phyloP scores from a whole-genome alignment of 2,329 filamentous ascomycete species.

The Huntiella savannae region DNA sequence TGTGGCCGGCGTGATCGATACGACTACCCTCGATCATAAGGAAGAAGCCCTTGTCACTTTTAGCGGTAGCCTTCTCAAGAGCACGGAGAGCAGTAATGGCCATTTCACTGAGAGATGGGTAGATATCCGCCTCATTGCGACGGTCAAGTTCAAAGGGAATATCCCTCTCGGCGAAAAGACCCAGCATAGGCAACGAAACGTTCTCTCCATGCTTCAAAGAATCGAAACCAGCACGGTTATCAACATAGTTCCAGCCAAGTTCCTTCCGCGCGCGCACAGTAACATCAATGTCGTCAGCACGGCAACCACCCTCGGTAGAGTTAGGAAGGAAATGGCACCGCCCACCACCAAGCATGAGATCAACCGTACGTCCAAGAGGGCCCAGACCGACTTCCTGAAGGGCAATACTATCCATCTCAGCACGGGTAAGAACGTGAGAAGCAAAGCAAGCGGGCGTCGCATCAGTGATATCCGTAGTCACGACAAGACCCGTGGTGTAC shows the following conservation, averaged over 20 bases:
- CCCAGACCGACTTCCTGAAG: slow-evolving; percentile 82
- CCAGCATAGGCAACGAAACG: slow-evolving; percentile 63
- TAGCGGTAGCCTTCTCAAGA: slow-evolving; percentile 60
- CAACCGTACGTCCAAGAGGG: slow-evolving; percentile 68
- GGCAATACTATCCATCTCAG: slow-evolving; percentile 78
- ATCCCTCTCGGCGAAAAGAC: slow-evolving; percentile 64
- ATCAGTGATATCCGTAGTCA: slow-evolving; percentile 88
- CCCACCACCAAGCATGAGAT: slow-evolving; percentile 83
- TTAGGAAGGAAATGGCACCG: slow-evolving; percentile 87
- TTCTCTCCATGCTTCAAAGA: slow-evolving; percentile 45
- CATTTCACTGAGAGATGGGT: slow-evolving; percentile 87
- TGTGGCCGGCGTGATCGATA: slow-evolving; percentile 86
- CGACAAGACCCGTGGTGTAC: slow-evolving; percentile 82
- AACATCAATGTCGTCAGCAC: slow-evolving; percentile 59
- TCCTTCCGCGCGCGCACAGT: slow-evolving; percentile 53
- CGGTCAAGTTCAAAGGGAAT: slow-evolving; percentile 92
- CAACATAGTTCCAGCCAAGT: slow-evolving; percentile 60
- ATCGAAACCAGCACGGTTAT: slow-evolving; percentile 57
- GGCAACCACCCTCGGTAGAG: slow-evolving; percentile 59
- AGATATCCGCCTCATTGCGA: slow-evolving; percentile 54
- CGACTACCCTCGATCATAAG: slow-evolving; percentile 95
- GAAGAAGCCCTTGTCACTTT: slow-evolving; percentile 88
- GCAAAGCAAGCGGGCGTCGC: slow-evolving; percentile 93
- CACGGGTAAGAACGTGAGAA: slow-evolving; percentile 60
- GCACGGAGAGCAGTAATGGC: slow-evolving; percentile 60